Base-by-base conservation (phyloP, 1,139 yeast species). In the Candida albicans region DNA sequence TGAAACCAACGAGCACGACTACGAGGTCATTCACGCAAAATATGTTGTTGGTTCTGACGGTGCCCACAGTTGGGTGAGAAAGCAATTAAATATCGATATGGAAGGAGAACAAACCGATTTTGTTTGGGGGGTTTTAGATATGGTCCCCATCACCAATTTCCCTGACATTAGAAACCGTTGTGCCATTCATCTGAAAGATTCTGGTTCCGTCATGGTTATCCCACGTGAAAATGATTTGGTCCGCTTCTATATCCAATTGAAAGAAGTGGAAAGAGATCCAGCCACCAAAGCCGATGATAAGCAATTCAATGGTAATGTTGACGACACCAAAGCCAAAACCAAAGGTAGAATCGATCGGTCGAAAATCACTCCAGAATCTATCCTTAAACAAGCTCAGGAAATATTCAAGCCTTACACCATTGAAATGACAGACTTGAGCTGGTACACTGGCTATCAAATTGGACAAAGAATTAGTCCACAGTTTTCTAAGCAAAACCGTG, bases 401-500 rank as follows among this genome's bases (percentile, higher is more conserved):
- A 62, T 66, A 36, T 48, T 67, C 43, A 41, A 47, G 34, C 72
- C 72, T 6, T 67, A 54, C 52, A 56, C 49, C 14, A 50, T 67
- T 32, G 65, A 64, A 40, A 57, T 64, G 57, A 55, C 55, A 12
- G 60, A 56, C 33, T 50, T 48, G 12, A 41, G 41, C 35, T 67
- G 72, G 72, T 67, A 57, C 50, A 64, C 70, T 18, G 68, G 67
- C 18, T 66, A 67, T 45, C 67, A 63, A 47, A 65, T 67, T 43
- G 70, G 70, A 12, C 72, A 67, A 48, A 50, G 72, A 39, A 69
- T 65, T 14, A 57, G 69, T 15, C 55, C 59, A 15, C 38, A 48
- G 5, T 67, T 67, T 52, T 30, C 39, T 31, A 47, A 39, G 30
- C 30, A 31, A 51, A 50, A 53, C 39, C 53, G 68, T 12, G 65